Percentiles rank a stretch among this genome's conserved stretches.
Evolutionary conservation across 2,329 filamentous ascomycete genomes (phyloP).

Genomic region (Stagonosporopsis vannaccii): DNA sequence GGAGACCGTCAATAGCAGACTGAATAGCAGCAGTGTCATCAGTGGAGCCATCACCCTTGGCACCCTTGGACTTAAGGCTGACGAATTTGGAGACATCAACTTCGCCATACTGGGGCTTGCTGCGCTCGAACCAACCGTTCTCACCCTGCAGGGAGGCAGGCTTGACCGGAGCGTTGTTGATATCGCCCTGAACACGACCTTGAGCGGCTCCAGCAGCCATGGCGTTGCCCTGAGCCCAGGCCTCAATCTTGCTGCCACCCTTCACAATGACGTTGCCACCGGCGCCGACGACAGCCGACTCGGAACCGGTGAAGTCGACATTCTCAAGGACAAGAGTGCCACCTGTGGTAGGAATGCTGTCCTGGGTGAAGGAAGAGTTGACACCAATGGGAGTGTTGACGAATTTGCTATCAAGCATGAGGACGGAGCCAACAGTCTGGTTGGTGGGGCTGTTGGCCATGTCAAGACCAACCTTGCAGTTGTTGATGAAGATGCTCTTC

Average conservation of each 20-base stretch:
- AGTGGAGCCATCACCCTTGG: conserved; percentile 83
- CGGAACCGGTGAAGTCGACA: conserved; percentile 78
- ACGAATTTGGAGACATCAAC: conserved; percentile 74
- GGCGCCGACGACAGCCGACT: conserved; percentile 68
- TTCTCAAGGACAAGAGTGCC: conserved; percentile 88
- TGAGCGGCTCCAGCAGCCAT: conserved; percentile 63
- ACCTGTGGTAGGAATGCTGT: conserved; percentile 72
- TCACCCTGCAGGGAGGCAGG: conserved; percentile 70
- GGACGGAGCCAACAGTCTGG: conserved; percentile 84
- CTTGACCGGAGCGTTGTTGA: conserved; percentile 62
- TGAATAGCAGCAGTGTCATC: conserved; percentile 91
- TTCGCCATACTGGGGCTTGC: conserved; percentile 86
- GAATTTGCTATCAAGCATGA: conserved; percentile 82
- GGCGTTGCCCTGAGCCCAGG: conserved; percentile 81
- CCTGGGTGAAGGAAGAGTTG: conserved; percentile 76
- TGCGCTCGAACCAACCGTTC: conserved; percentile 78
- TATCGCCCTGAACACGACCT: conserved; percentile 63
- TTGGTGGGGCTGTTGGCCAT: conserved; percentile 62
- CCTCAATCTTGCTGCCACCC: conserved; percentile 72
- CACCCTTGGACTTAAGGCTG: conserved; percentile 82
- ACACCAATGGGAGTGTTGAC: conserved; percentile 78
- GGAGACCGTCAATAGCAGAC: conserved; percentile 72
- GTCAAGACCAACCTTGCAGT: conserved; percentile 57
- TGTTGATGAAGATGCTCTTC: conserved; percentile 55
- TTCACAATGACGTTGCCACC: conserved; percentile 69